Conservation (phyloP, 2,329 filamentous ascomycete species). For the Alternaria panax region DNA sequence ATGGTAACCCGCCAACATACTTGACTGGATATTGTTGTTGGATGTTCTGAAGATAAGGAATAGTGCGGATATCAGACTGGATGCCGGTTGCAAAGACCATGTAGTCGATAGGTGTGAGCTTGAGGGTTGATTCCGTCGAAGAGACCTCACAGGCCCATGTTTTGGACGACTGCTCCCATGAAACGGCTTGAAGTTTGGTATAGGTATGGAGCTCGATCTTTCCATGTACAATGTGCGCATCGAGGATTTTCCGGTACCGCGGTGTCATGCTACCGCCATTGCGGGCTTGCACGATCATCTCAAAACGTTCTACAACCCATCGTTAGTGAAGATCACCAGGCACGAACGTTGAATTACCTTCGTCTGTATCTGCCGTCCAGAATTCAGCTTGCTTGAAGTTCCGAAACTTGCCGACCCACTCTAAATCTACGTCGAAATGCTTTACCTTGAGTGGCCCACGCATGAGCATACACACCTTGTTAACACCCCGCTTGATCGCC, state of each 20-base stretch:
- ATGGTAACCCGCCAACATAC: conserved; percentile 71
- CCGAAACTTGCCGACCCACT: conserved; percentile 84
- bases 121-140: conserved; percentile 60
- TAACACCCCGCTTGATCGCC: conserved; percentile 69
- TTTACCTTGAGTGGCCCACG: conserved; percentile 69
- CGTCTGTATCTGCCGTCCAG: conserved; percentile 76
- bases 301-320: conserved; percentile 62
- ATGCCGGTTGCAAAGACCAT: conserved; percentile 81
- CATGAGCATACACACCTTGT: conserved; percentile 74
- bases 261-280: conserved; percentile 81
- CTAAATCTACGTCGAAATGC: conserved; percentile 77
- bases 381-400: conserved; percentile 79
- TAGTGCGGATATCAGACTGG: conserved; percentile 65
- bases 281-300: conserved; percentile 70
- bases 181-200: conserved; percentile 63
- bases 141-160: conserved; percentile 40
- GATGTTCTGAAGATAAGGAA: conserved; percentile 70
- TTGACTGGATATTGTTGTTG: conserved; percentile 67
- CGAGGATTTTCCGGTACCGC: conserved; percentile 70
- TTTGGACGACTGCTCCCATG: conserved; percentile 57
- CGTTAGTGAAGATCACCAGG: not conserved
- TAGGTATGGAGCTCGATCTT: conserved; percentile 64
- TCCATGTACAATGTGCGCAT: conserved; percentile 63
- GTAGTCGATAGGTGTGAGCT: conserved; percentile 65
- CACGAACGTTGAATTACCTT: conserved; percentile 47